Evolutionary conservation across 768 basidiomycete species (phyloP).

Genomic region (Boletus sensibilis): DNA sequence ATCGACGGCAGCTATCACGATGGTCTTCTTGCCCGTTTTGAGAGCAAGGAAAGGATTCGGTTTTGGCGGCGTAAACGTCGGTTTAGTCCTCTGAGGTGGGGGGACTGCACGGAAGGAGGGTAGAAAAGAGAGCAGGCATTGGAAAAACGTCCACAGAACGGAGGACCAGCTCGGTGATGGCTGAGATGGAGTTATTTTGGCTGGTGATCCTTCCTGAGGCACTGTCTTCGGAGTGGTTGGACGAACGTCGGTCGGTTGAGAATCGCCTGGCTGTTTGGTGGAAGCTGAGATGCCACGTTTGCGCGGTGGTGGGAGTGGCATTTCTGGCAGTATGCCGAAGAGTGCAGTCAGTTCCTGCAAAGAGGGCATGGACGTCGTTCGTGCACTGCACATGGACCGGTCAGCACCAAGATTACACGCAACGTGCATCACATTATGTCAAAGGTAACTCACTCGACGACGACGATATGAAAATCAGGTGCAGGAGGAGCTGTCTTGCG

Average conservation of each 20-base stretch:
- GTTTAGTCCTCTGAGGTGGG: conserved; percentile 25
- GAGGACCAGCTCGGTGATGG: not conserved
- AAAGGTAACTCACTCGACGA: conserved; percentile 66
- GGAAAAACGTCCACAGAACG: not conserved
- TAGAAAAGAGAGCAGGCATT: conserved; percentile 6
- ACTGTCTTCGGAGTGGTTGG: conserved; percentile 1
- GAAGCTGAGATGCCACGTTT: conserved; percentile 22
- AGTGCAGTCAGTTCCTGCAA: conserved; percentile 73
- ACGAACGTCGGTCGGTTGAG: not conserved
- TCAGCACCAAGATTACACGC: conserved; percentile 3
- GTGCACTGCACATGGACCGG: conserved; percentile 51
- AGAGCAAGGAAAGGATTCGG: conserved; percentile 77
- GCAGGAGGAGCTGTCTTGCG: conserved; percentile 71
- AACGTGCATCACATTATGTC: not conserved
- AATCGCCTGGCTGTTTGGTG: conserved; percentile 1
- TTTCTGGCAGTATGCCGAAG: conserved; percentile 64
- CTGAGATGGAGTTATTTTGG: not conserved
- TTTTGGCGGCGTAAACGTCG: conserved; percentile 34
- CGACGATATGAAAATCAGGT: conserved; percentile 85
- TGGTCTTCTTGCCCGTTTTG: conserved; percentile 78
- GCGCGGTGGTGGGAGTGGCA: conserved; percentile 61
- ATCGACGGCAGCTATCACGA: conserved; percentile 88
- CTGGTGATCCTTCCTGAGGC: conserved; percentile 3
- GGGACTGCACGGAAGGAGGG: not conserved
- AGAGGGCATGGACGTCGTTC: conserved; percentile 79